Base-by-base conservation (phyloP, 148 eudicot genomes). In the Hydrangea macrophylla region DNA sequence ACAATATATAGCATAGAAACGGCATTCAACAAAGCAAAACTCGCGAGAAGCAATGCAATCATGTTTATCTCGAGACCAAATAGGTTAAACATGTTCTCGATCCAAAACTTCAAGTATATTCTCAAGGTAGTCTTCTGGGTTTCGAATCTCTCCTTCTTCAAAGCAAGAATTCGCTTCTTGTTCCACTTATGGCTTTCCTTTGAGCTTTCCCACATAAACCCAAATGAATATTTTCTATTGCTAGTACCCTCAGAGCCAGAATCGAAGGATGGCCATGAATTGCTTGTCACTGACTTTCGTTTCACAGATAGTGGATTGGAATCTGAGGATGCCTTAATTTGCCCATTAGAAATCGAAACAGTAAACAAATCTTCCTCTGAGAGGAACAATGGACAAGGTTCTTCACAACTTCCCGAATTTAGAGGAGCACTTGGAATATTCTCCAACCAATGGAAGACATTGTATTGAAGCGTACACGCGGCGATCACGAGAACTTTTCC, bases 61-160 rank as follows among this genome's bases (percentile, higher is more conserved):
- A 91, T 91, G 71, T 87, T 95, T 55, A 95, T 91, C 87, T 95
- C 99, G 28, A 95, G 91, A 37, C 99, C 97, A 76, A 91, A 95
- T 62, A 95, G 96, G 73, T 89, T 91, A 74, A 91, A 95, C 84
- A 84, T 79, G 78, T 95, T 95, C 76, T 95, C 99, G 53, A 83
- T 67, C 99, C 99, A 91, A 76, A 87, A 95, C 84, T 86, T 95
- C 79, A 94, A 73, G 73, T 90, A 94, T 36, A 89, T 82, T 76
- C 90, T 90, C 68, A 94, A 80, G 26, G 94, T 85, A 55, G 84
- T 81, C 82, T 79, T 85, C 73, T 94, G 98, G 79, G 83, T 85
- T 69, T 94, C 92, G 79, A 87, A 86, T 81, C 99, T 91, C 72
- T 95, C 99, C 55, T 80, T 88, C 77, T 81, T 87, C 69, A 91